Base-by-base conservation (phyloP, 495 filamentous ascomycete species). In the Aeminium ludgeri region DNA sequence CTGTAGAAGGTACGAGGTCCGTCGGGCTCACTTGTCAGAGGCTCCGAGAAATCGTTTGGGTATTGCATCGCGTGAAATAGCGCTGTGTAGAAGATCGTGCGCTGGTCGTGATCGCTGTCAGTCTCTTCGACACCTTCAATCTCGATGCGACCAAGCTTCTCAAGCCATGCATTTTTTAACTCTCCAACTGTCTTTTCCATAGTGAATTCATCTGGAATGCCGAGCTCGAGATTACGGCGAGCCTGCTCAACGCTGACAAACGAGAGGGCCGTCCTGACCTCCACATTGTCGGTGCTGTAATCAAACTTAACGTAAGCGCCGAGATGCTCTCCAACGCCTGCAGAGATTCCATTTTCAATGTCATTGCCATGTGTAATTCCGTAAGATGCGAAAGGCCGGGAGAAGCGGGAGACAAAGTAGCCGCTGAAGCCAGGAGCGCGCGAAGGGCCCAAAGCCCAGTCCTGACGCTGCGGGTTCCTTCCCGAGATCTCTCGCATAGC, bases 371-470 rank as follows among this genome's bases (percentile, higher is more conserved):
- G 37, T 23, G 48, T 33, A 1, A 44, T 20, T 6, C 44, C 48
- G 20, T 36, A 31, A 8, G 36, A 47, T 16, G 34, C 10, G 27
- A 51, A 51, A 20, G 44, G 40, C 27, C 44, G 35, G 5, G 48
- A 51, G 30, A 47, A 51, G 20, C 41, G 48, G 16, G 48, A 51
- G 6, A 51, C 44, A 20, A 51, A 47, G 36, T 47, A 44, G 11
- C 48, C 48, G 1, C 29, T 40, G 29, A 51, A 47, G 2, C 36
- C 37, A 27, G 48, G 48, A 12, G 48, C 48, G 12, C 44, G 44
- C 2, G 20, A 38, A 15, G 44, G 44, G 10, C 48, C 44, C 5
- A 51, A 36, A 10, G 32, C 39, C 20, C 44, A 47, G 35, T 44
- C 44, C 19, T 51, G 48, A 16, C 48, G 28, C 38, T 51, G 48